Conservation (phyloP, 2,329 filamentous ascomycete genomes). For the Dryadomyces quercivorus region DNA sequence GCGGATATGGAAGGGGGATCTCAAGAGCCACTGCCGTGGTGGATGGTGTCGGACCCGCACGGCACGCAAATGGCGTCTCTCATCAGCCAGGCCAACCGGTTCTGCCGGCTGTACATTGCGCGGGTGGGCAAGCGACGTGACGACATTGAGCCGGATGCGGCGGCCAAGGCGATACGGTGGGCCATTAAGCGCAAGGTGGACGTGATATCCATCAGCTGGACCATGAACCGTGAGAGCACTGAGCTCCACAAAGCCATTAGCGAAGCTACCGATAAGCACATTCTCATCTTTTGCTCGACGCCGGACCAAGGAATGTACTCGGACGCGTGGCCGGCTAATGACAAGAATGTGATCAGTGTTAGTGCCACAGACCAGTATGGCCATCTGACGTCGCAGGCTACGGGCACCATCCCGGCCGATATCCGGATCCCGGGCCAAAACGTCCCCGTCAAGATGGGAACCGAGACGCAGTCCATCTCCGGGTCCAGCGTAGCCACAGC, state of each 20-base stretch:
- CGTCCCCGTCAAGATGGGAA: not conserved
- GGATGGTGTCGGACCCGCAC: constrained; percentile 5
- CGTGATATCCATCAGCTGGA: constrained; percentile 27
- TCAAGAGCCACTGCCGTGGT: constrained; percentile 5
- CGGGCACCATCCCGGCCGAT: constrained; percentile 3
- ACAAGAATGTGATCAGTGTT: constrained; percentile 15
- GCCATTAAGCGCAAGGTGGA: constrained; percentile 14
- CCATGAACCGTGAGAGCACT: constrained; percentile 13
- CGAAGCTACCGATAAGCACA: constrained; percentile 12
- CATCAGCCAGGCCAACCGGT: not conserved
- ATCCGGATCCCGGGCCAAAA: constrained; percentile 4
- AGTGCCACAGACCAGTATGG: constrained; percentile 16
- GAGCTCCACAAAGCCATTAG: constrained; percentile 17
- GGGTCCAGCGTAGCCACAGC: not conserved
- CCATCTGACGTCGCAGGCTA: constrained; percentile 11
- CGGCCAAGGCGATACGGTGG: constrained; percentile 1
- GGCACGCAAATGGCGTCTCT: constrained; percentile 9
- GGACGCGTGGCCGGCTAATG: constrained; percentile 9
- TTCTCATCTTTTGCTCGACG: constrained; percentile 25
- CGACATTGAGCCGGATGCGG: constrained; percentile 1
- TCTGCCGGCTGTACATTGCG: constrained; percentile 6
- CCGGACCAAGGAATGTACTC: constrained; percentile 16
- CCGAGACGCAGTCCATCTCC: not conserved
- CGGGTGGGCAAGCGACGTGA: constrained; percentile 1
- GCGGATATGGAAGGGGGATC: not conserved